Evolutionary conservation across 495 filamentous ascomycete genomes (phyloP).

Genomic region (Xylaria castorea): DNA sequence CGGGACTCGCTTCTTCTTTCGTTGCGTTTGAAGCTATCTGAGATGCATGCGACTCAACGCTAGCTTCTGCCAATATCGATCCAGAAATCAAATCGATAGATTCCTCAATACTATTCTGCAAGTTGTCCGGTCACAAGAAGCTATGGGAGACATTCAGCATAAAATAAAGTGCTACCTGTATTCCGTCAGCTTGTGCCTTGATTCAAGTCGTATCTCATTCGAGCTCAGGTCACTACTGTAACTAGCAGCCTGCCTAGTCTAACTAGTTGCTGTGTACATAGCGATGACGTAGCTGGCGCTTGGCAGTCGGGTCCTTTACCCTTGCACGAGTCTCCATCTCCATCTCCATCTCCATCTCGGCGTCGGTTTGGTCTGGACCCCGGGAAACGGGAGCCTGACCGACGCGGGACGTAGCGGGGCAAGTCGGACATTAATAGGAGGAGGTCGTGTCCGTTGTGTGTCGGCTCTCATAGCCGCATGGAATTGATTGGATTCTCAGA

Average conservation of each 20-base stretch:
- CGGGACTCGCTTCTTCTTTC: not conserved
- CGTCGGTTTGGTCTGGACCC: not conserved
- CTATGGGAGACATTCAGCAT: not conserved
- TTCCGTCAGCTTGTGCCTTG: constrained; percentile 1
- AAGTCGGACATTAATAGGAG: not conserved
- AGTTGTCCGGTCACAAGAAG: not conserved
- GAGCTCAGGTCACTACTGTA: too few species aligned
- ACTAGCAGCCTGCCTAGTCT: too few species aligned
- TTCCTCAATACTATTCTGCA: not conserved
- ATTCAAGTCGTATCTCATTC: not conserved
- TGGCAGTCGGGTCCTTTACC: not conserved
- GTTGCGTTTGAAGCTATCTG: not conserved
- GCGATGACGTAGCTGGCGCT: constrained; percentile 17
- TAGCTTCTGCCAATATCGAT: not conserved
- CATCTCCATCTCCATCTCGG: constrained; percentile 9
- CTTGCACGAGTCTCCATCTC: constrained; percentile 1
- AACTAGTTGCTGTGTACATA: not conserved
- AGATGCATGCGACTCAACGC: not conserved
- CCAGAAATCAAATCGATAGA: not conserved
- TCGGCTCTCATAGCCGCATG: not conserved
- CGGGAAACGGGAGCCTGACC: not conserved
- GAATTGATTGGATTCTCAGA: not conserved
- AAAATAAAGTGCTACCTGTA: not conserved
- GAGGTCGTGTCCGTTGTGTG: not conserved
- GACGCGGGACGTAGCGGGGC: not conserved